Base-by-base conservation (phyloP, 805 yeast species). In the Ascoidea asiatica region DNA sequence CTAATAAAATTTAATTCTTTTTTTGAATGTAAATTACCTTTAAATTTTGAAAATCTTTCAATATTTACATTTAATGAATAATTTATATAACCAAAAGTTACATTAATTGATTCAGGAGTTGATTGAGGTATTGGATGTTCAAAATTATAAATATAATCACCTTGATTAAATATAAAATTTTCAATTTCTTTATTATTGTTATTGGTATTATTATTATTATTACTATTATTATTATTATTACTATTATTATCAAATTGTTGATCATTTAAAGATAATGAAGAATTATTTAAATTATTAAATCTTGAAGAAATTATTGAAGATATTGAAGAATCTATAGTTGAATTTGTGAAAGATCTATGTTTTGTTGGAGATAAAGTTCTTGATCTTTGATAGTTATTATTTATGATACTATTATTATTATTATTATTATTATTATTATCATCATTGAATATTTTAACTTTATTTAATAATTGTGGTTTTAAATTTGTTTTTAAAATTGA, bases 131-230 rank as follows among this genome's bases (percentile, higher is more conserved):
- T 69, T 5, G 94, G 81, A 47, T 88, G 85, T 60, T 92, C 98
- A 60, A 92, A 90, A 47, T 86, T 82, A 65, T 90, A 92, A 40
- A 87, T 72, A 56, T 92, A 92, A 55, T 89, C 97, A 19, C 97
- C 98, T 0, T 95, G 87, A 19, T 72, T 67, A 52, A 90, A 89
- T 4, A 64, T 60, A 41, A 70, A 71, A 52, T 63, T 50, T n/a
- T 55, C 56, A 17, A 29, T 44, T 42, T 52, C 55, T 43, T n/a
- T 21, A 23, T 18, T 21, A 36, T 37, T 49, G 50, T 29, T n/a
- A n/a, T n/a, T n/a, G n/a, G n/a, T n/a, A n/a, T n/a, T n/a, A n/a
- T n/a, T n/a, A n/a, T n/a, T n/a, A 36, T 41, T 22, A 2, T 45
- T 43, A 7, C 20, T 23, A 41, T 23, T 37, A 6, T 36, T 21